Base-by-base conservation (phyloP, 2,329 filamentous ascomycete species). In the Talaromyces funiculosus region DNA sequence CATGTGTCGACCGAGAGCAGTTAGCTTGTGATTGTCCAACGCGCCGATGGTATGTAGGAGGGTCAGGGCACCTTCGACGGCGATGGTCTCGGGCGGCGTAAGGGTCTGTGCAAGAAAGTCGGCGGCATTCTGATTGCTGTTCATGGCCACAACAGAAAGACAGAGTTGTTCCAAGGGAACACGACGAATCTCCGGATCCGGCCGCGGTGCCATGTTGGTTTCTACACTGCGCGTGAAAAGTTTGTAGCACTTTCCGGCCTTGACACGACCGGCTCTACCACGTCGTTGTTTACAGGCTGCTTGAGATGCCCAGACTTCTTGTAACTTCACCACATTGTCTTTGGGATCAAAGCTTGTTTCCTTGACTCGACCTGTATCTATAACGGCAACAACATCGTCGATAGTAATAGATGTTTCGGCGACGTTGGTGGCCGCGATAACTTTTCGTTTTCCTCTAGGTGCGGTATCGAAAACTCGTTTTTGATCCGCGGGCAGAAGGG, bases 391-490 rank as follows among this genome's bases (percentile, higher is more conserved):
- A 57, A 99, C 90, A 71, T 99, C 94, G 71, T 97, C 92, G 62
- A 99, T 99, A 0, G 94, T 99, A 72, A 99, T 97, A 2, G 94
- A 97, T 0, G 94, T 99, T 73, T 99, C 94, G 1, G 94, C 94
- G 2, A 99, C 93, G 69, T 99, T 99, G 47, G 94, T 99, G 0
- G 94, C 90, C 6, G 93, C 90, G 35, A 99, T 90, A 12, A 99
- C 85, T 75, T 99, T 99, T 37, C 94, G 84, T 75, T 90, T 92
- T 0, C 92, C 92, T 2, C 78, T 73, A 0, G 93, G 92, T 4
- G 94, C 78, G 14, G 82, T 81, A 29, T 85, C 82, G 71, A 99
- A 99, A 0, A 99, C 94, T 24, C 86, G 84, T 63, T 90, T 88
- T 74, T 99, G 94, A 67, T 97, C 93, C 2, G 83, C 83, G 9